A percentile compares a stretch with the other conserved stretches of the same genome.
These are phyloP conservation scores for Sequoiadendron giganteum DNA, from an alignment of 75 land plant species.

Conservation along the genomic window DNA sequence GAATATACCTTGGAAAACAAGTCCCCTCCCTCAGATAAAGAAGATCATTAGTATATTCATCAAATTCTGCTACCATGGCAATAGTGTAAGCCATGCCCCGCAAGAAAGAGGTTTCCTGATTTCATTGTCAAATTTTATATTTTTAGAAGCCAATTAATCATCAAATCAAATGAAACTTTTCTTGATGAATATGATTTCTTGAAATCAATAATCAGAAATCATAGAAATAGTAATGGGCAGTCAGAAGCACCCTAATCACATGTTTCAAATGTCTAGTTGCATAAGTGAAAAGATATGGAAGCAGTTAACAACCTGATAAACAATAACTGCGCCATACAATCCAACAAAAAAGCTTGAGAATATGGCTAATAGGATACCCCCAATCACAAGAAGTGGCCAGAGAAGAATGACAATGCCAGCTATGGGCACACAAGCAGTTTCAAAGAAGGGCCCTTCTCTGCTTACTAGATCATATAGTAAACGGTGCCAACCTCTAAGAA, in stretches of 20 bases:
- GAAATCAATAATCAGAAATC: not conserved
- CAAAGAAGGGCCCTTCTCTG: slow-evolving; percentile 84
- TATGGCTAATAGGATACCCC: slow-evolving; percentile 53
- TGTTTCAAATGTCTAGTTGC: not conserved
- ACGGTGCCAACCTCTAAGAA: slow-evolving; percentile 83
- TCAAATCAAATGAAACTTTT: slow-evolving; percentile 3
- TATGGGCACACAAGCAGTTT: slow-evolving; percentile 85
- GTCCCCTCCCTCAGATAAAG: slow-evolving; percentile 84
- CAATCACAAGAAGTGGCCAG: slow-evolving; percentile 86
- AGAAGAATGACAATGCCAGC: slow-evolving; percentile 82
- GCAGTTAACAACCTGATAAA: slow-evolving; percentile 67
- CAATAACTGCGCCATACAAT: slow-evolving; percentile 66
- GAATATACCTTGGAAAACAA: slow-evolving; percentile 73
- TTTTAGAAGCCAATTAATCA: not conserved
- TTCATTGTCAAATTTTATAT: not conserved
- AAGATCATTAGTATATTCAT: slow-evolving; percentile 90
- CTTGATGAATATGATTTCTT: not conserved
- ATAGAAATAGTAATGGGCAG: not conserved
- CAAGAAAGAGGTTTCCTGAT: slow-evolving; percentile 73
- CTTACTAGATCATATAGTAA: slow-evolving; percentile 57
- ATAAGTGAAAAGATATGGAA: not conserved
- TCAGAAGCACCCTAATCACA: not conserved
- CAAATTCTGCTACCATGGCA: slow-evolving; percentile 83
- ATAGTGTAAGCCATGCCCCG: slow-evolving; percentile 72
- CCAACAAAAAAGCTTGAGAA: slow-evolving; percentile 72